phyloP scores from a whole-genome alignment of 768 basidiomycete species.

The Trametes cubensis region DNA sequence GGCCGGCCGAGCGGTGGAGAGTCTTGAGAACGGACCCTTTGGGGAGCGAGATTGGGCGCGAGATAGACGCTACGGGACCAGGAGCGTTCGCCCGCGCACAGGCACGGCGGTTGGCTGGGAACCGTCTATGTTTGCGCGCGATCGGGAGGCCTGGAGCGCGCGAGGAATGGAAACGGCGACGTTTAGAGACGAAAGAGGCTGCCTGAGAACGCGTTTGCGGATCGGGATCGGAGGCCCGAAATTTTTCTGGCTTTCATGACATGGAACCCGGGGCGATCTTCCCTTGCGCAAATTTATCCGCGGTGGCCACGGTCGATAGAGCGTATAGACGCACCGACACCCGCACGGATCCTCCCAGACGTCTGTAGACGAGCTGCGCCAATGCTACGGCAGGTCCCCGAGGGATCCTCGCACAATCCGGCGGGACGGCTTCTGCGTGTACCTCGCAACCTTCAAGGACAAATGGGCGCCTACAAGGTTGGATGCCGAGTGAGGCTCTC shows the following conservation, averaged over 20 bases:
- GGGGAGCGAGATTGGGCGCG: constrained; percentile 16
- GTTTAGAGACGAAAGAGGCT: constrained; percentile 5
- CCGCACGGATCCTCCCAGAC: constrained; percentile 12
- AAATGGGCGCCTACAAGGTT: constrained; percentile 16
- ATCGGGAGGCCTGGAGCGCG: constrained; percentile 12
- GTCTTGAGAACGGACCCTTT: constrained; percentile 13
- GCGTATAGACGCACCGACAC: constrained; percentile 3
- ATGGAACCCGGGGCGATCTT: constrained; percentile 13
- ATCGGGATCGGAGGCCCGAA: constrained; percentile 14
- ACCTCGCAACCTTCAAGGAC: constrained; percentile 12
- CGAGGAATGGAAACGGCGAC: constrained; percentile 18
- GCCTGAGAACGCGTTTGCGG: constrained; percentile 17
- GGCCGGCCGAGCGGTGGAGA: constrained; percentile 11
- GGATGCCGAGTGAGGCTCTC: constrained; percentile 14
- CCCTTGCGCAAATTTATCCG: constrained; percentile 21
- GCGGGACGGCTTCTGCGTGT: constrained; percentile 9
- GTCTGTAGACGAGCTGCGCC: background rate
- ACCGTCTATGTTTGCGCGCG: constrained; percentile 23
- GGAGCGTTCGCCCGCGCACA: constrained; percentile 21
- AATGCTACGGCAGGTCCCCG: constrained; percentile 9
- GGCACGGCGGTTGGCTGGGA: constrained; percentile 19
- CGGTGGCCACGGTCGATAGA: background rate
- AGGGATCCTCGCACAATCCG: constrained; percentile 23
- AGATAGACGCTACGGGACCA: constrained; percentile 22
- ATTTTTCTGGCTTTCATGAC: constrained; percentile 6